Conservation (phyloP, 2,329 filamentous ascomycete genomes). For the Aschersonia sp. region DNA sequence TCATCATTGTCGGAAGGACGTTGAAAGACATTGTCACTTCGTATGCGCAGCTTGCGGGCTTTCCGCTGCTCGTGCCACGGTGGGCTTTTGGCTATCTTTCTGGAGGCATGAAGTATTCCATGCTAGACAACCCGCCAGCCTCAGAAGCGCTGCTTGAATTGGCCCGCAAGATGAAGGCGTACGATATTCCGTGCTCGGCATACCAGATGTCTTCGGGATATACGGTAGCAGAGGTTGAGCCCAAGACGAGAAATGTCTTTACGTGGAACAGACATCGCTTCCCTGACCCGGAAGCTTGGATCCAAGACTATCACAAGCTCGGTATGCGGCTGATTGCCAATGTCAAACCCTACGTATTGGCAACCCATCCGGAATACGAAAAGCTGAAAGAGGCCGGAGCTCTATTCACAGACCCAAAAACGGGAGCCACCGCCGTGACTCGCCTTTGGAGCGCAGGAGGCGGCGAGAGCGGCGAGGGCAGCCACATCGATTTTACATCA, state of each 20-base stretch:
- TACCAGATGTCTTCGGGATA: conserved; percentile 64
- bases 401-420: conserved; percentile 47
- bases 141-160: conserved; percentile 47
- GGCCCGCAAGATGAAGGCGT: conserved; percentile 42
- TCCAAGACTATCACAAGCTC: conserved; percentile 43
- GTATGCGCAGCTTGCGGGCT: conserved; percentile 55
- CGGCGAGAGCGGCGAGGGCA: conserved; percentile 53
- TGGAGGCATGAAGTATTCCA: conserved; percentile 43
- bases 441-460: conserved; percentile 58
- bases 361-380: conserved; percentile 51
- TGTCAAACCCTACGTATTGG: conserved; percentile 58
- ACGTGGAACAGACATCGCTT: conserved; percentile 59
- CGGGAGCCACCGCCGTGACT: conserved; percentile 37
- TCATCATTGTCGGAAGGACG: conserved; percentile 51
- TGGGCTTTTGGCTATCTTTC: conserved; percentile 64
- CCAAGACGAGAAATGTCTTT: conserved; percentile 32
- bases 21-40: conserved; percentile 49
- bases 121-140: conserved; percentile 34
- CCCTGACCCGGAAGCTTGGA: conserved; percentile 50
- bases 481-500: conserved; percentile 62
- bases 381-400: conserved; percentile 43
- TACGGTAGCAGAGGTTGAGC: conserved; percentile 50
- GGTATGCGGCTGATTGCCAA: conserved; percentile 58
- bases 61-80: conserved; percentile 51
- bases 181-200: conserved; percentile 56